Evolutionary conservation across 2,329 filamentous ascomycete species (phyloP).

Genomic region (Thelonectria rubi): DNA sequence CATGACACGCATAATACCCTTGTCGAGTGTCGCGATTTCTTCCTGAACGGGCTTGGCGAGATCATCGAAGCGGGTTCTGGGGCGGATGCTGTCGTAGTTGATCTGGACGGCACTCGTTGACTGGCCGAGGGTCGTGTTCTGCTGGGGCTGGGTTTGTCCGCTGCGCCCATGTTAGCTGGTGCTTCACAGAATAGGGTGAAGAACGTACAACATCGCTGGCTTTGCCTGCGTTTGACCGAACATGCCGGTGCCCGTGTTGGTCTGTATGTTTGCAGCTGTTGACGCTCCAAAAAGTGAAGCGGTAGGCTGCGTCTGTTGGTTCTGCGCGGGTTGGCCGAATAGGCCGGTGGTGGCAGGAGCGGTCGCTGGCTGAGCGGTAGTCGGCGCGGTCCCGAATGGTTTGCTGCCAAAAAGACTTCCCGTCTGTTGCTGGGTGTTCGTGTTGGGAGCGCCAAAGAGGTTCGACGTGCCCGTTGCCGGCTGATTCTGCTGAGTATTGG

Average conservation of each 20-base stretch:
- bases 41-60: slow-evolving; percentile 83
- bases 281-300: slow-evolving; percentile 45
- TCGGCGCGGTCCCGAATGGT: slow-evolving; percentile 33
- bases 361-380: slow-evolving; percentile 25
- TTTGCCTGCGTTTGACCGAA: slow-evolving; percentile 50
- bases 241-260: slow-evolving; percentile 42
- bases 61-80: slow-evolving; percentile 92
- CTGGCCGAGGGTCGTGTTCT: slow-evolving; percentile 37
- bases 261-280: slow-evolving; percentile 29
- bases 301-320: slow-evolving; percentile 32
- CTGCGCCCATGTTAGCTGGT: slow-evolving; percentile 37
- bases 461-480: slow-evolving; percentile 34
- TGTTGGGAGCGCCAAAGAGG: slow-evolving; percentile 45
- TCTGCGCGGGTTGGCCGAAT: slow-evolving; percentile 40
- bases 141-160: slow-evolving; percentile 44
- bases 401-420: slow-evolving; percentile 30
- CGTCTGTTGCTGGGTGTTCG: slow-evolving; percentile 33
- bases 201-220: slow-evolving; percentile 47
- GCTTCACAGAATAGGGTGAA: neutral
- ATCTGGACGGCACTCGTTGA: slow-evolving; percentile 74
- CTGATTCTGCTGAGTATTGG: slow-evolving; percentile 42
- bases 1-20: slow-evolving; percentile 82
- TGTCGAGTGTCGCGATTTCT: slow-evolving; percentile 80
- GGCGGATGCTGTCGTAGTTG: slow-evolving; percentile 79
- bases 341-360: slow-evolving; percentile 34